A percentile compares a stretch with the other conserved stretches of the same genome.
These are phyloP conservation scores for Apocynum venetum DNA, from an alignment of 257 asterid species.

Conservation along the genomic window DNA sequence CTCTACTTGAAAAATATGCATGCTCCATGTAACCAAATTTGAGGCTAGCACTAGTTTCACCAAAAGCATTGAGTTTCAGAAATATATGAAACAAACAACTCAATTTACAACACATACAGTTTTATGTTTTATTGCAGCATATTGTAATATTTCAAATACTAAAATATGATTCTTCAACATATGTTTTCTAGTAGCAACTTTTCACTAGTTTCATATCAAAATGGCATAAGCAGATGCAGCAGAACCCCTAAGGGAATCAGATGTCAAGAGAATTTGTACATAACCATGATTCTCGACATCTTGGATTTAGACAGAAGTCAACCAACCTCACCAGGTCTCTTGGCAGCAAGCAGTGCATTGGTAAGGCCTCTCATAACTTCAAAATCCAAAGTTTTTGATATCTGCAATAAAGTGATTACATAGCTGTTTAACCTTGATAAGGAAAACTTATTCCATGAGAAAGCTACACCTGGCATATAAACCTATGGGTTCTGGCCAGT, in stretches of 20 bases:
- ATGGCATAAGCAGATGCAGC: neutral
- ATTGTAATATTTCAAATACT: neutral
- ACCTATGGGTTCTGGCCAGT: neutral
- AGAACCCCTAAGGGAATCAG: neutral
- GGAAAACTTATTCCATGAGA: neutral
- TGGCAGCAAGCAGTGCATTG: conserved; percentile 73
- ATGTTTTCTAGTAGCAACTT: neutral
- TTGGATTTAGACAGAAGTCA: neutral
- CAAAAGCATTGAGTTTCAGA: neutral
- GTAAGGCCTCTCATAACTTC: conserved; percentile 88
- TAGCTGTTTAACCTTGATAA: neutral
- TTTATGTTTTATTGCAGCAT: neutral
- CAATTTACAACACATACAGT: neutral
- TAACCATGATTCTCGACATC: neutral
- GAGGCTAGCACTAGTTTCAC: neutral
- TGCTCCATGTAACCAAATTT: neutral
- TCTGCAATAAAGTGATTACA: conserved; percentile 40
- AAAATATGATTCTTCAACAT: neutral
- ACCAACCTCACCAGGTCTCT: conserved; percentile 81
- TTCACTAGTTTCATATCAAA: neutral
- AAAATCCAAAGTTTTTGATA: conserved; percentile 56
- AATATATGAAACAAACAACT: neutral
- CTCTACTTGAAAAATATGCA: neutral
- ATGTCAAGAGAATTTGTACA: conserved; percentile 1
- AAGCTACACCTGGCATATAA: neutral